Evolutionary conservation across 148 eudicot genomes (phyloP), one percentile per base, ranked within the genome.

Genomic region (Euryodendron excelsum): DNA sequence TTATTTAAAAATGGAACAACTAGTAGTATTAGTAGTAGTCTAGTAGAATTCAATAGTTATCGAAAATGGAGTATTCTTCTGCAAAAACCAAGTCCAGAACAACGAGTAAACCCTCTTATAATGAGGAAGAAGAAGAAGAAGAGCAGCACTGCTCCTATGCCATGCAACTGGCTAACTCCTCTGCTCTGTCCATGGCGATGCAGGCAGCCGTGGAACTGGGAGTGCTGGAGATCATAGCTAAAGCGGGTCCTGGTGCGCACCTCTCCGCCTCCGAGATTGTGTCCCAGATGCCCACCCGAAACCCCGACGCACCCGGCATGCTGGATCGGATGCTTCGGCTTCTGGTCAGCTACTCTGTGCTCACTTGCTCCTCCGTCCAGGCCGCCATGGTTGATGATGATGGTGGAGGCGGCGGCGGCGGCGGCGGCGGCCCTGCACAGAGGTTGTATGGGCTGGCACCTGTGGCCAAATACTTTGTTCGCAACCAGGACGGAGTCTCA

Each of bases 291-390:
- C 12, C 67, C n/a, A 1, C 62, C 25, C 67, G 4, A 5, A 84
- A 81, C 62, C 90, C 82, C 1, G 62, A 64, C 5, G 90, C 90
- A 9, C 67, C 86, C 4, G 50, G 63, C 30, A 78, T 85, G 84
- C 68, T 87, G 59, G 86, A 87, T 28, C 80, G 86, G 50, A 83
- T 88, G 82, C 86, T 88, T 15, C 80, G 89, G 1, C 77, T 86
- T n/a, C 82, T 84, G 13, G 84, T 85, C 0, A 44, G 72, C 23
- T 65, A 77, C 60, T 80, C 87, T 0, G 33, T 88, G 1, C 78
- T 86, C n/a, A 79, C 66, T 39, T 80, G 81, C 73, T 44, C 59
- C 11, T 1, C 4, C 2, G 10, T 4, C 4, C 27, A 17, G 27
- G 27, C 33, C 30, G 30, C 36, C 48, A 28, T n/a, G n/a, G n/a